Conservation (phyloP, 495 filamentous ascomycete species). For the Cryomyces antarcticus region DNA sequence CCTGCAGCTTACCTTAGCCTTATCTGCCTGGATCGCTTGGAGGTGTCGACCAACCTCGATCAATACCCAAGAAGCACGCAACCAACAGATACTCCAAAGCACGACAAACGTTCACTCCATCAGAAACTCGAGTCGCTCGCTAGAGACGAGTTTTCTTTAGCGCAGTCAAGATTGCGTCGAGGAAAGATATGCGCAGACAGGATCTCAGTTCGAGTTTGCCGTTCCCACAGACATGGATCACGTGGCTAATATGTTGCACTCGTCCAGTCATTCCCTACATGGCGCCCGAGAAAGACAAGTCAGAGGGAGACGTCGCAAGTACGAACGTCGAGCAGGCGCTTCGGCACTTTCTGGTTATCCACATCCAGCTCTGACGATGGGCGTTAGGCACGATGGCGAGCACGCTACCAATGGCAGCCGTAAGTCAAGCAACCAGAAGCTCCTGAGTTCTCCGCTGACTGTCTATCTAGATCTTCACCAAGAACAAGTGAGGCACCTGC, state of each 20-base stretch:
- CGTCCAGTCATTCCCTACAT: conserved; percentile 39
- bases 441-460: not conserved
- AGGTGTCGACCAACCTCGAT: not conserved
- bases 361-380: conserved; percentile 13
- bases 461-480: conserved; percentile 53
- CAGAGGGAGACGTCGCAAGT: conserved; percentile 33
- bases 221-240: not conserved
- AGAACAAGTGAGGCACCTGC: conserved; percentile 46
- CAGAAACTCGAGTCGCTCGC: not conserved
- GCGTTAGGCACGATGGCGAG: conserved; percentile 49
- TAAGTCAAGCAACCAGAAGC: conserved; percentile 20
- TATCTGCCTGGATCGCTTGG: not conserved
- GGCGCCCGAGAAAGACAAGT: conserved; percentile 33
- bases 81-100: not conserved
- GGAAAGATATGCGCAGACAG: conserved; percentile 69
- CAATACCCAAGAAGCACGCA: conserved; percentile 1
- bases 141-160: too few relatives aligned
- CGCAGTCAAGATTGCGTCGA: conserved; percentile 37
- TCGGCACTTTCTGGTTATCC: conserved; percentile 16
- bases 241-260: not conserved
- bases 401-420: conserved; percentile 80
- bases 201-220: conserved; percentile 46
- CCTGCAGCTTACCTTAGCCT: not conserved
- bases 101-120: not conserved
- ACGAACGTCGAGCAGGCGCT: conserved; percentile 7